Evolutionary conservation across 345 rosid genomes (phyloP), one percentile per base, ranked within the genome.

Genomic region (Linum trigynum): DNA sequence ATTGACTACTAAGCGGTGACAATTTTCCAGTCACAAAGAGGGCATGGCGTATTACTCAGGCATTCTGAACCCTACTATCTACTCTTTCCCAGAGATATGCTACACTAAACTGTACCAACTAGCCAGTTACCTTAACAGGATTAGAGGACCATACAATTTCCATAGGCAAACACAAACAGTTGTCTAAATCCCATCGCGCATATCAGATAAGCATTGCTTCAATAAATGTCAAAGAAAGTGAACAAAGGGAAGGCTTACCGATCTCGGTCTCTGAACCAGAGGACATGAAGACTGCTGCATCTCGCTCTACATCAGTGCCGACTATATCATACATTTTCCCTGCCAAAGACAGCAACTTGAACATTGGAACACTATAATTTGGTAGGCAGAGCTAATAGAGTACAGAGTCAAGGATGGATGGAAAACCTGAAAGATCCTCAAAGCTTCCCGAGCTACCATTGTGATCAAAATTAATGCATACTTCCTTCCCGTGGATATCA

Each of bases 241-340:
- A 39, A 45, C 11, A 36, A 55, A 15, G 38, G 36, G 4, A 66
- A 59, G 6, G 17, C 64, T 32, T 74, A 89, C 92, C 95, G 0
- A 84, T 71, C 69, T 74, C 76, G 1, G 96, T 74, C 55, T 79
- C 84, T 10, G 82, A 71, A 38, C 76, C 63, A 50, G 82, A 79
- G 62, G 90, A 76, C 2, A 78, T 32, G 70, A 88, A 85, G 65
- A 88, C 90, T 3, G 77, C 70, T 15, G 84, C 86, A 67, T 76
- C 83, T 55, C 73, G 83, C 39, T 73, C 84, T 71, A 81, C 83
- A 70, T 79, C 68, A 57, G 79, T 72, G 73, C 86, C 83, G 70
- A 85, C 81, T 7, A 90, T 57, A 42, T 83, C 86, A 73, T 77
- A 79, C 59, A 51, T 70, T 72, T 82, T 83, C 63, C 98, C 98